Percentiles rank a stretch among this genome's conserved stretches.
phyloP scores from a whole-genome alignment of 225 moss, liverwort and hornwort genomes.

The Asterella californica region DNA sequence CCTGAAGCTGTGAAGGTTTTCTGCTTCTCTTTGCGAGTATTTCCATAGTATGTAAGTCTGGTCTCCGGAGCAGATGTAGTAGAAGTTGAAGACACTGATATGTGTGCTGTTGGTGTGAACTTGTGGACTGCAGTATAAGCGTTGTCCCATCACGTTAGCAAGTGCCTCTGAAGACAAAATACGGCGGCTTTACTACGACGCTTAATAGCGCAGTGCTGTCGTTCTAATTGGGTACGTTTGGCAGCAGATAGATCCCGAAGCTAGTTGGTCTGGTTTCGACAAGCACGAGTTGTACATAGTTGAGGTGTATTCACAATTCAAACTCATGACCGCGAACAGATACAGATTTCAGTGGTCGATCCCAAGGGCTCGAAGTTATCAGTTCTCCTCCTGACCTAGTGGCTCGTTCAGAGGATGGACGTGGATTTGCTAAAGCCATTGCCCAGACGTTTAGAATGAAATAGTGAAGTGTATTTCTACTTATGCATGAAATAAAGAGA shows the following conservation, averaged over 20 bases:
- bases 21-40: too few relatives aligned
- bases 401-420: background rate
- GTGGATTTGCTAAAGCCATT: background rate
- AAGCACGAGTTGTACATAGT: background rate
- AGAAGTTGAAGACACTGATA: too few relatives aligned
- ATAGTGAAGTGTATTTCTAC: background rate
- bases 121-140: constrained; percentile 68
- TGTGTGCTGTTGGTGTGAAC: background rate
- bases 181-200: constrained; percentile 80
- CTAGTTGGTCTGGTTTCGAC: background rate
- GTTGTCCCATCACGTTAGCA: constrained; percentile 84
- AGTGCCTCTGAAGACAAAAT: constrained; percentile 74
- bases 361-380: background rate
- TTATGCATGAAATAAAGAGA: background rate
- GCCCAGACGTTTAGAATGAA: background rate
- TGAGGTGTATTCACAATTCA: background rate
- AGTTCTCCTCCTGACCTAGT: background rate
- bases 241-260: background rate
- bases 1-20: too few relatives aligned
- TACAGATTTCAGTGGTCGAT: background rate
- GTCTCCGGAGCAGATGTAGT: background rate
- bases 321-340: background rate
- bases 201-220: constrained; percentile 25
- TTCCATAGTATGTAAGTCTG: background rate
- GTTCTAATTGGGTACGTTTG: background rate